These are phyloP conservation scores for Ilex paraguariensis DNA, from an alignment of 305 asterid species.

Conservation along the genomic window DNA sequence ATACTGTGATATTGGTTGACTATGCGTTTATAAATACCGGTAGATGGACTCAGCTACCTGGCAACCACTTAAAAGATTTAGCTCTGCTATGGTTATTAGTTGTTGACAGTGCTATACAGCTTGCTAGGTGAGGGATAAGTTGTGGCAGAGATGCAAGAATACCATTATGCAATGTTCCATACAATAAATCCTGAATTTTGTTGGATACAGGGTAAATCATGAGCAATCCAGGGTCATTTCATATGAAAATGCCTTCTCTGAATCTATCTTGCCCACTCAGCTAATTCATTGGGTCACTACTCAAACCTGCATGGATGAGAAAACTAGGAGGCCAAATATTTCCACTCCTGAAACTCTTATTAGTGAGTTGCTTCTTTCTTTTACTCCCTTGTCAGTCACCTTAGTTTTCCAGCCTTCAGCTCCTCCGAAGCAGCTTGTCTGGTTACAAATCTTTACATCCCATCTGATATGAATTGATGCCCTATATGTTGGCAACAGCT, in stretches of 20 bases:
- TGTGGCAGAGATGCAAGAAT: slow-evolving; percentile 10
- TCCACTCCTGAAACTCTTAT: slow-evolving; percentile 53
- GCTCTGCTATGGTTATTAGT: slow-evolving; percentile 63
- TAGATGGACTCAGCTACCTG: slow-evolving; percentile 43
- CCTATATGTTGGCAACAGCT: too few relatives aligned
- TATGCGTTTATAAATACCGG: slow-evolving; percentile 42
- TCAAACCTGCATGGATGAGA: slow-evolving; percentile 33
- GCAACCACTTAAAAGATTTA: slow-evolving; percentile 34
- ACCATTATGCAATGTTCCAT: slow-evolving; percentile 8
- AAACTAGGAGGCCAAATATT: slow-evolving; percentile 21
- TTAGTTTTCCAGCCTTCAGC: not conserved
- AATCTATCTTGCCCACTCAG: slow-evolving; percentile 47
- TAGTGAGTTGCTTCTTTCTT: slow-evolving; percentile 41
- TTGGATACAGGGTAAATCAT: slow-evolving; percentile 38
- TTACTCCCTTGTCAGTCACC: not conserved
- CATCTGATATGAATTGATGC: not conserved
- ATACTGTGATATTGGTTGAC: slow-evolving; percentile 54
- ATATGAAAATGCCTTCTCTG: slow-evolving; percentile 49
- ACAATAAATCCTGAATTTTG: slow-evolving; percentile 21
- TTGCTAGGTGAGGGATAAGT: slow-evolving; percentile 48
- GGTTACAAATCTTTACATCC: not conserved
- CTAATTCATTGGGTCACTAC: slow-evolving; percentile 46
- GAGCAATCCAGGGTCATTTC: slow-evolving; percentile 46
- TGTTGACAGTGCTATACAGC: slow-evolving; percentile 52
- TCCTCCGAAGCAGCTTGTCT: slow-evolving; percentile 7